These are phyloP conservation scores for Pseudogymnoascus sp. DNA, from an alignment of 2,329 filamentous ascomycete genomes.

Conservation along the genomic window DNA sequence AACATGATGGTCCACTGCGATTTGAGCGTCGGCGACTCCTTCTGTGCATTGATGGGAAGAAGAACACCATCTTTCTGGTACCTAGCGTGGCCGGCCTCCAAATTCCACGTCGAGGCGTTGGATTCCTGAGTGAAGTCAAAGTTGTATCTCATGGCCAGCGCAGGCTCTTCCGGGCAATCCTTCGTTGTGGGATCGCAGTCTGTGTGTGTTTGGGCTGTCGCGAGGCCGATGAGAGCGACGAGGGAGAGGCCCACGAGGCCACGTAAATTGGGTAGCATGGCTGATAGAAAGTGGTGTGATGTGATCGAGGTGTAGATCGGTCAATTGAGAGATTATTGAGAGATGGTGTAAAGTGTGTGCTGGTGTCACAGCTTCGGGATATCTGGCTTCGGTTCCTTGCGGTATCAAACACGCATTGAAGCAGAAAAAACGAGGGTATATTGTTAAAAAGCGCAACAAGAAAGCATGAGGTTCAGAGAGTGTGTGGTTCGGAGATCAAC, in stretches of 20 bases:
- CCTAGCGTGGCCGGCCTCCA: slow-evolving; percentile 54
- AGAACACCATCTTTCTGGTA: slow-evolving; percentile 57
- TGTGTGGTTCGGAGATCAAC: slow-evolving; percentile 5
- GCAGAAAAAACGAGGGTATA: slow-evolving; percentile 2
- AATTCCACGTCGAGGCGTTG: slow-evolving; percentile 53
- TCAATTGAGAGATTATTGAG: background rate
- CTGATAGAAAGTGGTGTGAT: background rate
- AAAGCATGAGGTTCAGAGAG: slow-evolving; percentile 5
- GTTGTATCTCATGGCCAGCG: slow-evolving; percentile 54
- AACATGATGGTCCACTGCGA: slow-evolving; percentile 82
- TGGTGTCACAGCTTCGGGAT: background rate
- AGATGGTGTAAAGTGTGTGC: background rate
- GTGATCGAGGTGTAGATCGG: background rate
- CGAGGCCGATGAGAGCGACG: slow-evolving; percentile 30
- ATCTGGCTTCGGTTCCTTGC: background rate
- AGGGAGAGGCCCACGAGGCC: background rate
- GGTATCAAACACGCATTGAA: slow-evolving; percentile 7
- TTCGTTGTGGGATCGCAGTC: slow-evolving; percentile 67
- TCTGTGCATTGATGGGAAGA: slow-evolving; percentile 62
- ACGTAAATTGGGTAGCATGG: slow-evolving; percentile 1
- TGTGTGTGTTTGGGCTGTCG: slow-evolving; percentile 65
- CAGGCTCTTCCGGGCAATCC: slow-evolving; percentile 62
- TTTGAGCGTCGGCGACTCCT: slow-evolving; percentile 70
- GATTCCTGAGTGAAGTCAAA: slow-evolving; percentile 60
- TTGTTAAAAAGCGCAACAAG: background rate